These are phyloP conservation scores for Fusarium sterilihyphosum DNA, from an alignment of 2,329 filamentous ascomycete genomes.

Conservation along the genomic window DNA sequence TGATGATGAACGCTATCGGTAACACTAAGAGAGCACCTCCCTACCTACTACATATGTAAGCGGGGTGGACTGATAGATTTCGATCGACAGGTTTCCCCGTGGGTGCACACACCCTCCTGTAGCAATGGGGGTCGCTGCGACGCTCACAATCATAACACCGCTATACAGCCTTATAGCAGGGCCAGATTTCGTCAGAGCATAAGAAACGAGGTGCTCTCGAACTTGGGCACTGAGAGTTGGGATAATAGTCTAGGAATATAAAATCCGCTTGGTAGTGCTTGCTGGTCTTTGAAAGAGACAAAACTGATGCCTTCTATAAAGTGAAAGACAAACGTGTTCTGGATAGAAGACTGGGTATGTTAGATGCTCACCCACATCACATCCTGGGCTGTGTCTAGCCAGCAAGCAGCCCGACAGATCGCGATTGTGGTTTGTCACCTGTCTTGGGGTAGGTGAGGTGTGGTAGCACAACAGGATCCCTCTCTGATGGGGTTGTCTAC, in stretches of 20 bases:
- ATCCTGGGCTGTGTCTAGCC: not conserved
- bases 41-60: not conserved
- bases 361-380: constrained; percentile 14
- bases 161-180: constrained; percentile 2
- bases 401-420: constrained; percentile 30
- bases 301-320: not conserved
- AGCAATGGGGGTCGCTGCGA: not conserved
- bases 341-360: not conserved
- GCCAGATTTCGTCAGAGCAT: not conserved
- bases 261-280: not conserved
- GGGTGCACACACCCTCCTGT: constrained; percentile 11
- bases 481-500: not conserved
- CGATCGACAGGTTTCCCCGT: constrained; percentile 7
- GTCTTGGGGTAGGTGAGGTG: constrained; percentile 1
- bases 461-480: constrained; percentile 15
- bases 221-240: not conserved
- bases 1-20: constrained; percentile 17
- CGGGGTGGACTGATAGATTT: constrained; percentile 5
- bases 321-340: not conserved
- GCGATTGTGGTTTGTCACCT: constrained; percentile 18
- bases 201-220: not conserved
- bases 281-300: not conserved
- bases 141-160: constrained; percentile 9
- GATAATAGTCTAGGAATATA: not conserved
- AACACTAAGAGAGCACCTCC: constrained; percentile 15